Base-by-base conservation (phyloP, 2,329 filamentous ascomycete species). In the Ceratocystis variospora region DNA sequence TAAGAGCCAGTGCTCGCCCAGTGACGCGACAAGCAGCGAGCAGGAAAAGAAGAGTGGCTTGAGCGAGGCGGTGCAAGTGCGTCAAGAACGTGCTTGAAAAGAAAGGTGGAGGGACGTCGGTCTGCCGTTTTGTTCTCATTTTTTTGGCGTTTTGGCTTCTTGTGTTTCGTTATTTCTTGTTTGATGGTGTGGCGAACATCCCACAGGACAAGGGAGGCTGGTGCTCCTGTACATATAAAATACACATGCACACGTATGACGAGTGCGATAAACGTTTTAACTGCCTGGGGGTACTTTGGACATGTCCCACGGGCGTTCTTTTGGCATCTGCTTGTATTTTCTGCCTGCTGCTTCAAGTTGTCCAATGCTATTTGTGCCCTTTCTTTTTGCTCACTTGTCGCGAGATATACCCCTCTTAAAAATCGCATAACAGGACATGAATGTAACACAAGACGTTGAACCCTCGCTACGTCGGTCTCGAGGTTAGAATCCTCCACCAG, bases 331-430 rank as follows among this genome's bases (percentile, higher is more conserved):
- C 66, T 37, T 63, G 37, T 64, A 41, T 44, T 45, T 31, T 41
- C 61, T 57, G 6, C 5, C 37, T 12, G 6, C 31, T 57, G 17
- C 8, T 48, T 41, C 19, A 17, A 45, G n/a, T 53, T 41, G 4
- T n/a, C n/a, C 7, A 33, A 55, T 55, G 61, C 41, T 46, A 62
- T 63, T 28, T 28, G 25, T 10, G 57, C 48, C 37, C 50, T 50
- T 50, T 19, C 64, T 63, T 17, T 46, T 44, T 22, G 45, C 28
- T 63, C 61, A 66, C 44, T 63, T 66, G n/a, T 10, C 19, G 69
- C 17, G 61, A 63, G 63, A 67, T 65, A 63, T 65, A 46, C 57
- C 64, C 25, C 25, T 7, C 53, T 33, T 15, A 41, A 41, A 15
- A 41, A 12, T 15, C 37, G 12, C 12, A 15, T 5, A 41, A 41